These are phyloP conservation scores for Peniophora sp. DNA, from an alignment of 1,284 basidiomycete genomes.

Conservation along the genomic window DNA sequence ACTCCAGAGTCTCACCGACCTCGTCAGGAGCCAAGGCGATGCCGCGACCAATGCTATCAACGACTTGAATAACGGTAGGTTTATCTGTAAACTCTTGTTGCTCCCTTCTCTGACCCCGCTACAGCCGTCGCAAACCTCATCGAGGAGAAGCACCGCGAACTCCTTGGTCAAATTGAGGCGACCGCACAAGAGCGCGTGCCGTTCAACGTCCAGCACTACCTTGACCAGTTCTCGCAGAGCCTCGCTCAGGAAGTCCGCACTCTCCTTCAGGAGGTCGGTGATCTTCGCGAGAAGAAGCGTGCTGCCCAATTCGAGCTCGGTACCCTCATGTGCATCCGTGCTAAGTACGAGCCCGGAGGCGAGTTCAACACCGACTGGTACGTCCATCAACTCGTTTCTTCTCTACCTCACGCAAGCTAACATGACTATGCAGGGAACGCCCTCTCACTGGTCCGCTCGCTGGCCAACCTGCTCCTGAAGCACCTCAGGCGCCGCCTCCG, in stretches of 20 bases:
- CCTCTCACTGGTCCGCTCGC: slow-evolving; percentile 22
- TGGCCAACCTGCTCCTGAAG: slow-evolving; percentile 29
- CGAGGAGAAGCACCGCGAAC: slow-evolving; percentile 51
- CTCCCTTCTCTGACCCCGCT: slow-evolving; percentile 3
- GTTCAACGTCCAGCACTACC: slow-evolving; percentile 72
- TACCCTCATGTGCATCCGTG: slow-evolving; percentile 52
- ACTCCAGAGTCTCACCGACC: slow-evolving; percentile 32
- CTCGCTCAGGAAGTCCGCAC: slow-evolving; percentile 72
- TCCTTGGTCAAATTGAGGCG: slow-evolving; percentile 49
- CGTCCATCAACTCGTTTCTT: slow-evolving; percentile 13
- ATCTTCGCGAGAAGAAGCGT: slow-evolving; percentile 64
- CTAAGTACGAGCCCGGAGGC: slow-evolving; percentile 68
- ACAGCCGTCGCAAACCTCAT: slow-evolving; percentile 41
- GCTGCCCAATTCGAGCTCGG: slow-evolving; percentile 66
- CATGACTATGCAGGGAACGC: too few species aligned
- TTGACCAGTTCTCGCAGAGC: slow-evolving; percentile 76
- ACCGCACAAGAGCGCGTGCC: slow-evolving; percentile 65
- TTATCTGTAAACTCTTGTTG: not conserved
- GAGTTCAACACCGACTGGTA: slow-evolving; percentile 70
- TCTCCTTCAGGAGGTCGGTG: slow-evolving; percentile 69
- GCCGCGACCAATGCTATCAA: not conserved
- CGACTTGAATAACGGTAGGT: not conserved
- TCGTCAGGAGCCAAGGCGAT: not conserved
- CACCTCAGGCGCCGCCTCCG: slow-evolving; percentile 9
- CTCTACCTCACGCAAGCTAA: slow-evolving; percentile 37